These are phyloP conservation scores for Globisporangium echinulatum DNA, from an alignment of 352 stramenopile species.

Conservation along the genomic window DNA sequence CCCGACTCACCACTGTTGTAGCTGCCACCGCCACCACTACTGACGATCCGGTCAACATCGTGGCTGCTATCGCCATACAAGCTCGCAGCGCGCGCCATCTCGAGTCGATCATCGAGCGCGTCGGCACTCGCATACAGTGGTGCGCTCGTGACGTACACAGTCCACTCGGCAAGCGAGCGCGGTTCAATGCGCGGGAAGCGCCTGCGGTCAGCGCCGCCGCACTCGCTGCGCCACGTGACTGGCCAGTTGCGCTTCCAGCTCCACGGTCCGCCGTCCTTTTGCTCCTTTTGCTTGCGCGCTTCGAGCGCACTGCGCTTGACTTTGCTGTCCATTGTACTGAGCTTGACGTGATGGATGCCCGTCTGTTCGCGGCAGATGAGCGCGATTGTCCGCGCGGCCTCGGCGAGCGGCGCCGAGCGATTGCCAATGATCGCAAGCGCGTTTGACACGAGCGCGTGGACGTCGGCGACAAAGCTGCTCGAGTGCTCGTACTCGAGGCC, in stretches of 20 bases:
- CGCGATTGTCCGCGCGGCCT: conserved; percentile 62
- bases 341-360: conserved; percentile 54
- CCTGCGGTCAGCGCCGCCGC: conserved; percentile 56
- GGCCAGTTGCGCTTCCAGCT: conserved; percentile 47
- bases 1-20: too few relatives aligned
- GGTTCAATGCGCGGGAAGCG: conserved; percentile 56
- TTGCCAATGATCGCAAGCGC: conserved; percentile 54
- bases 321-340: conserved; percentile 57
- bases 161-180: conserved; percentile 70
- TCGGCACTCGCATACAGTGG: conserved; percentile 58
- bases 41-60: too few relatives aligned
- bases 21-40: too few relatives aligned
- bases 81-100: not conserved
- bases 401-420: conserved; percentile 52
- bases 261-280: conserved; percentile 22
- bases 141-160: conserved; percentile 59
- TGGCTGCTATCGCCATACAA: too few relatives aligned
- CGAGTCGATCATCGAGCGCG: conserved; percentile 31
- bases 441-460: conserved; percentile 56
- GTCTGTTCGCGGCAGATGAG: conserved; percentile 78
- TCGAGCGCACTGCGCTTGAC: conserved; percentile 40
- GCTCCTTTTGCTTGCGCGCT: conserved; percentile 24
- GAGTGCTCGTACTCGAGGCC: conserved; percentile 66
- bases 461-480: conserved; percentile 50
- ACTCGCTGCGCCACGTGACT: conserved; percentile 74